Evolutionary conservation across 2,329 filamentous ascomycete genomes (phyloP), one percentile per base, ranked within the genome.

Genomic region (Dothideomycetes sp.): DNA sequence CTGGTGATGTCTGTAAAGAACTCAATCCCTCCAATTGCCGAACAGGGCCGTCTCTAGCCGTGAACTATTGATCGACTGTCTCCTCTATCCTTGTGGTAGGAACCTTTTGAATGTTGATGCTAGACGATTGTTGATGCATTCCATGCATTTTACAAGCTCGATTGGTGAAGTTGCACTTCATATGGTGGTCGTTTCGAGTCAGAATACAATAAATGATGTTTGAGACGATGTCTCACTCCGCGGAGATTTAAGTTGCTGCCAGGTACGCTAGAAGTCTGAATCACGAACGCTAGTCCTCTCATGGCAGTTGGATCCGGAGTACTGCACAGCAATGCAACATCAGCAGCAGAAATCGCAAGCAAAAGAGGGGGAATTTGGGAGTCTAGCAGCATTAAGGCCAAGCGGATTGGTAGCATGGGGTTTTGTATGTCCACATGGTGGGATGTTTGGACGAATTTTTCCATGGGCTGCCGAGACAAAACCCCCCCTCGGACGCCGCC

Each of bases 241-340:
- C 37, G 37, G 37, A 40, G 37, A 40, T 40, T 33, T 40, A 40
- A 40, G 29, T 40, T 40, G 37, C 27, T 27, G n/a, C 37, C 37
- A 41, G 30, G 25, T 25, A 12, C 39, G 10, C 27, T 36, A 36
- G 33, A 36, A 36, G 20, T 31, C 24, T 36, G 18, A 9, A 16
- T 36, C 27, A 17, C 30, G 32, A 28, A 6, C 3, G 15, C 40
- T 42, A 42, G 27, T 11, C 40, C 19, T 23, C 5, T 31, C 17
- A 4, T 9, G 25, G 40, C 12, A 42, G 24, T 23, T 42, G 22
- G 15, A 34, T n/a, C 32, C 40, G 40, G 34, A 18, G 16, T 20
- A n/a, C 29, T 40, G 37, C 37, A 40, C 7, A 11, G 25, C 22
- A 29, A 40, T 40, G 37, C 37, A 33, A 40, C 20, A 10, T 40